Percentiles rank a stretch among this genome's conserved stretches.
Conservation (phyloP, 1,139 yeast genomes). For the Suhomyces yuchorum region DNA sequence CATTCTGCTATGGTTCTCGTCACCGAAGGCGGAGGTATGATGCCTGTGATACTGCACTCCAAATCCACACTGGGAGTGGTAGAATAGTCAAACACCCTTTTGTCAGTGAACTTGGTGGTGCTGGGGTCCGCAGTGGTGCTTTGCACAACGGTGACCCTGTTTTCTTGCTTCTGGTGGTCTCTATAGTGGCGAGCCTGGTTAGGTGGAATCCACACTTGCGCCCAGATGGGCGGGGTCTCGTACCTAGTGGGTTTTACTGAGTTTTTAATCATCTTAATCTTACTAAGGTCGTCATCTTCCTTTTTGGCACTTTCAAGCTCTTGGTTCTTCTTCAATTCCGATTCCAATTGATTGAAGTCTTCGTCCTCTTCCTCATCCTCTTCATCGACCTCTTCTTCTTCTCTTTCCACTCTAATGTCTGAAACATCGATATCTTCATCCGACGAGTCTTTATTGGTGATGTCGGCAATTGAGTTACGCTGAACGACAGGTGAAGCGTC, state of each 20-base stretch:
- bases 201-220: slow-evolving; percentile 67
- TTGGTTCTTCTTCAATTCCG: not conserved
- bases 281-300: slow-evolving; percentile 19
- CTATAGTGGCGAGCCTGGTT: slow-evolving; percentile 24
- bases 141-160: not conserved
- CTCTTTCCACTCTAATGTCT: slow-evolving; percentile 36
- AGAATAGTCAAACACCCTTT: slow-evolving; percentile 39
- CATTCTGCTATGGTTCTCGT: slow-evolving; percentile 84
- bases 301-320: not conserved
- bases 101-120: slow-evolving; percentile 18
- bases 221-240: slow-evolving; percentile 77
- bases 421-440: slow-evolving; percentile 37
- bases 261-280: slow-evolving; percentile 20
- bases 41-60: slow-evolving; percentile 66
- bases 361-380: not conserved
- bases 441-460: slow-evolving; percentile 35
- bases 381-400: slow-evolving; percentile 13
- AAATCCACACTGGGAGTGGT: slow-evolving; percentile 44
- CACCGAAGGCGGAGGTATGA: slow-evolving; percentile 79
- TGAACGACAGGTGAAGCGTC: slow-evolving; percentile 16
- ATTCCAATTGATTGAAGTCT: not conserved
- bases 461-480: slow-evolving; percentile 47
- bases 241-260: slow-evolving; percentile 62
- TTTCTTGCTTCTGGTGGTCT: slow-evolving; percentile 9
- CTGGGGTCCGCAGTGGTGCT: not conserved